phyloP scores from a whole-genome alignment of 2,329 filamentous ascomycete species.

The Cladosporium velox region DNA sequence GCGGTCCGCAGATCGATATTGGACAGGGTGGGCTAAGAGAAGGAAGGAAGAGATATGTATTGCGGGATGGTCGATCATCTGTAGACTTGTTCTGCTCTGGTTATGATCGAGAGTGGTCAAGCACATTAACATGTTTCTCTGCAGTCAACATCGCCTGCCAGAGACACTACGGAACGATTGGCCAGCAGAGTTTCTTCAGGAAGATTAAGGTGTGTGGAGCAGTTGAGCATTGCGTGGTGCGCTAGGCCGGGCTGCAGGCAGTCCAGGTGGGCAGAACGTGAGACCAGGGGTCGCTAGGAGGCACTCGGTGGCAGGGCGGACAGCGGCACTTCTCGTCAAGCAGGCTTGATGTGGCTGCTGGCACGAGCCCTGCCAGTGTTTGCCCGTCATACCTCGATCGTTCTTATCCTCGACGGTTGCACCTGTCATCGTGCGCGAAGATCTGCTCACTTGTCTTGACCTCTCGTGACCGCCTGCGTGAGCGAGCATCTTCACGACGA shows the following conservation, averaged over 20 bases:
- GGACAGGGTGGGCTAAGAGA: not conserved
- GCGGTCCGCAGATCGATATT: not conserved
- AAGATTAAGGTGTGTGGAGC: slow-evolving; percentile 20
- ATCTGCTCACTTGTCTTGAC: not conserved
- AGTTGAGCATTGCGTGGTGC: slow-evolving; percentile 5
- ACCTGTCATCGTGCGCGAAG: not conserved
- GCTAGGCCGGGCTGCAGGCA: slow-evolving; percentile 5
- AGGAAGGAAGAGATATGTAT: not conserved
- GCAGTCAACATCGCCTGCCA: not conserved
- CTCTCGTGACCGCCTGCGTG: not conserved
- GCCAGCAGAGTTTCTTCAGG: slow-evolving; percentile 20
- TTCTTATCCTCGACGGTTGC: not conserved
- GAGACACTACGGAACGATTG: slow-evolving; percentile 3
- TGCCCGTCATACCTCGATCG: not conserved
- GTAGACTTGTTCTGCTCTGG: not conserved
- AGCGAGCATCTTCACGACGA: not conserved
- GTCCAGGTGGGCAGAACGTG: slow-evolving; percentile 7
- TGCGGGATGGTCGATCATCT: not conserved
- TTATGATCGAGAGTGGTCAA: not conserved
- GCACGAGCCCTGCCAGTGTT: not conserved
- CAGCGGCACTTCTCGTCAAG: not conserved
- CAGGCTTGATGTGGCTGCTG: too few species aligned
- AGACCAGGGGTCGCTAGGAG: slow-evolving; percentile 2
- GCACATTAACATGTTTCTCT: not conserved
- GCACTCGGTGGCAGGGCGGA: slow-evolving; percentile 9